Evolutionary conservation across 768 basidiomycete species (phyloP), one percentile per base, ranked within the genome.

Genomic region (Mycena belliarum): DNA sequence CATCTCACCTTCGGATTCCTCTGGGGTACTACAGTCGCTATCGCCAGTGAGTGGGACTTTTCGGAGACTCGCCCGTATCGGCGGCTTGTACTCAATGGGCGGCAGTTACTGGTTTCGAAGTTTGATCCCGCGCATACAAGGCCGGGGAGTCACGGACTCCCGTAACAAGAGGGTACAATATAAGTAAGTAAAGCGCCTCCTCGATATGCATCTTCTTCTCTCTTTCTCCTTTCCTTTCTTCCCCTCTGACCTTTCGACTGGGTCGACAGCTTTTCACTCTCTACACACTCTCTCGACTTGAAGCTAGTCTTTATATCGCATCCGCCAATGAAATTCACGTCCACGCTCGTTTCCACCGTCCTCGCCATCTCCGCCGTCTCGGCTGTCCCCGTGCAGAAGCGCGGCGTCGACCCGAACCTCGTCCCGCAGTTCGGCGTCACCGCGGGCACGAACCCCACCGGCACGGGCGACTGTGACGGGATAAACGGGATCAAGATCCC

Each of bases 401-500:
- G 37, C 37, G 37, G 37, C 18, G 37, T 38, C 16, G 37, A 38
- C 37, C 37, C 37, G 18, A n/a, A 18, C 18, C 37, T 38, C 37
- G 37, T 38, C 18, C 37, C 37, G 7, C 37, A 38, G 37, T 38
- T 43, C 14, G 37, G 37, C 18, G 20, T 38, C 37, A 10, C 10
- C 18, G 37, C 37, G 37, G 37, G 37, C 18, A 38, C 37, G 18
- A 38, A 38, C 37, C 37, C 37, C 3, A 38, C 37, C 18, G 37
- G 37, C 6, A 38, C 37, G 18, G 37, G 37, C 37, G 37, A 38
- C 37, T 38, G 37, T n/a, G 37, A 38, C 18, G 37, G 37, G 2
- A 24, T 64, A n/a, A 79, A 80, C 49, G 76, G 82, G 12, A 77
- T 88, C 66, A 79, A 82, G 48, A 75, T 90, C 26, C 88, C 88